Percentiles rank a stretch among this genome's conserved stretches.
These are phyloP conservation scores for Thalia dealbata DNA, from an alignment of 176 grass and related monocot genomes.

Conservation along the genomic window DNA sequence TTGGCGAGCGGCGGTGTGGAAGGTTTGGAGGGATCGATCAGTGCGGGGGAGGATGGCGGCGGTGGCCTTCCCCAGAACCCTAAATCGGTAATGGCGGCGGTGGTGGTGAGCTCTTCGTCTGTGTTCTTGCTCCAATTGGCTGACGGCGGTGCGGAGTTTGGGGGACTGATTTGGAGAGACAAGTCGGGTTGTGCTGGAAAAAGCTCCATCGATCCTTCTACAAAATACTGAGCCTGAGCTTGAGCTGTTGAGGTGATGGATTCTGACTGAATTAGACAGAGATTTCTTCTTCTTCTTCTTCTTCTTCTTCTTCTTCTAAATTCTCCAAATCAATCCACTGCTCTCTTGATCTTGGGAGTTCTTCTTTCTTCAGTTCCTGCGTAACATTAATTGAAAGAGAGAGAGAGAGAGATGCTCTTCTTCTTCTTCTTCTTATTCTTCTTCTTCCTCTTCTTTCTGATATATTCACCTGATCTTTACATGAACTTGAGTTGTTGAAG, in stretches of 20 bases:
- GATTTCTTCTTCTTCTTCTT: neutral
- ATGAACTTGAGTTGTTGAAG: neutral
- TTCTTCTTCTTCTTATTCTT: too few relatives aligned
- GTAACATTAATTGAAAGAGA: neutral
- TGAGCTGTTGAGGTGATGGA: too few relatives aligned
- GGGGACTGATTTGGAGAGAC: constrained; percentile 13
- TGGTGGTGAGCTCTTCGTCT: neutral
- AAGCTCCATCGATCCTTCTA: constrained; percentile 5
- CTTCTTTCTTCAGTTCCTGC: neutral
- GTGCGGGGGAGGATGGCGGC: neutral
- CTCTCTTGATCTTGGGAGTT: neutral
- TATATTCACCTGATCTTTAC: too few relatives aligned
- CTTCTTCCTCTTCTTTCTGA: too few relatives aligned
- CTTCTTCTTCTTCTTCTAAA: neutral
- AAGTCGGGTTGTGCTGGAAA: constrained; percentile 12
- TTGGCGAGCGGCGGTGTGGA: neutral
- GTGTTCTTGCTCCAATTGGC: neutral
- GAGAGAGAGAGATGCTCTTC: neutral
- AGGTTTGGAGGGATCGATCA: neutral
- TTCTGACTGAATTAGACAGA: too few relatives aligned
- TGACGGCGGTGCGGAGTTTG: neutral
- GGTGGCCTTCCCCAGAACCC: neutral
- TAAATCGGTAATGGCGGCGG: neutral
- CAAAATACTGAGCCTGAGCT: too few relatives aligned
- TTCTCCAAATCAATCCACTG: too few relatives aligned